Evolutionary conservation across 2,329 filamentous ascomycete genomes (phyloP), one percentile per base, ranked within the genome.

Genomic region (Tolypocladium inflatum): DNA sequence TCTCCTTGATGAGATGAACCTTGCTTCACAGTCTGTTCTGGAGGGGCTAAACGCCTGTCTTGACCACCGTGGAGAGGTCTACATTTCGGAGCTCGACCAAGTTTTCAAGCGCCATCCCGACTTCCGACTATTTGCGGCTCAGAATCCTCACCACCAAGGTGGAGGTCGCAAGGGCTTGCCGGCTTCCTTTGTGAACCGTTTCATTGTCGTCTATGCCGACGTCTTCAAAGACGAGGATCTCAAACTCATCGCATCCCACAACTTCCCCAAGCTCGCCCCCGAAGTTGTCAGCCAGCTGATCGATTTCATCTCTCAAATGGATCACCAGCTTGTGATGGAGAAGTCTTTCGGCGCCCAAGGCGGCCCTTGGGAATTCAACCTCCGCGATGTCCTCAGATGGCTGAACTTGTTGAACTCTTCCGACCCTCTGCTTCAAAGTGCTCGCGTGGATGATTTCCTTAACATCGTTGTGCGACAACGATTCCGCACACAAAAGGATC

Each of bases 61-160:
- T 37, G 94, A 99, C 71, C 95, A 99, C 71, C 86, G 95, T 72
- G 93, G 94, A 59, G 90, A 97, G 71, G 90, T 96, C 0, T 99
- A 97, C 68, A 86, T 99, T 59, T 91, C 94, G 1, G 95, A 99
- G 69, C 81, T 99, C 15, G 93, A 97, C 66, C 92, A 96, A 67
- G 91, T 91, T 3, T 99, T 99, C 74, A 87, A 88, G 65, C 86
- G 91, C 30, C 93, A 99, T 69, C 86, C 88, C 0, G 80, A 92
- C 62, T 99, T 99, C 73, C 86, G 89, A n/a, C 83, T 99, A 0
- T 99, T 99, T 67, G 94, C 95, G 17, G 92, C 94, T 0, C 94
- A 99, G 70, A 99, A 99, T 69, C 94, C 94, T 10, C 94, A 99
- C 73, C 91, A 97, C 66, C 94, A 99, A 73, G 94, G 94, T 58